Evolutionary conservation across 805 yeast species (phyloP), one percentile per base, ranked within the genome.

Genomic region (Metschnikowia cubensis): DNA sequence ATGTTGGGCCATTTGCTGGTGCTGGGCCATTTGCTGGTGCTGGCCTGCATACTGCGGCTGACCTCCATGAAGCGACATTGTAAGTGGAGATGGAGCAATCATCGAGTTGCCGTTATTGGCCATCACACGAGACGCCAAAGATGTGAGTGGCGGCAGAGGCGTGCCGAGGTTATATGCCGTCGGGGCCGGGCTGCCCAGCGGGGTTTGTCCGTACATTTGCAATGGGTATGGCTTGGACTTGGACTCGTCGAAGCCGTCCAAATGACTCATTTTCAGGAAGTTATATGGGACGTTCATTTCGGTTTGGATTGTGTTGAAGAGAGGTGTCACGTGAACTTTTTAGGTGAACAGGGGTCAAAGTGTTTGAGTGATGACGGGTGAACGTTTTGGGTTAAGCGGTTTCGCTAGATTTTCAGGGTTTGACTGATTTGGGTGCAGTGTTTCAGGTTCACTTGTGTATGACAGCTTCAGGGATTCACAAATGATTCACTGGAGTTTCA

Each of bases 201-300:
- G 29, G 2, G 51, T 32, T 31, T 38, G 44, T 1, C 49, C 50
- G 22, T 50, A 54, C 50, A 48, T 48, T 32, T 49, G 57, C 34
- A 44, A 22, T 1, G 57, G 48, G 29, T 40, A 48, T 7, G 54
- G 42, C 41, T 51, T 51, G 13, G 21, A 20, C 31, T 54, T 52
- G 39, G 35, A 1, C 5, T 49, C 51, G 6, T 45, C 20, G 21
- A 29, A 29, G 20, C 49, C 47, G 1, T 54, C 50, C 11, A 37
- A 14, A 18, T 32, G 36, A 11, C 42, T 25, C 33, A 31, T 40
- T 20, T 52, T 50, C 45, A 46, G 45, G 36, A 35, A 42, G 25
- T 35, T 36, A 22, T 51, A 53, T 6, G 52, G 53, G 20, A 47
- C 36, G 42, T 52, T 51, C 57, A 53, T 53, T 25, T 31, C 13